A percentile compares a stretch with the other conserved stretches of the same genome.
Evolutionary conservation across 306 rosid genomes (phyloP).

Genomic region (Astragalus membranaceus): DNA sequence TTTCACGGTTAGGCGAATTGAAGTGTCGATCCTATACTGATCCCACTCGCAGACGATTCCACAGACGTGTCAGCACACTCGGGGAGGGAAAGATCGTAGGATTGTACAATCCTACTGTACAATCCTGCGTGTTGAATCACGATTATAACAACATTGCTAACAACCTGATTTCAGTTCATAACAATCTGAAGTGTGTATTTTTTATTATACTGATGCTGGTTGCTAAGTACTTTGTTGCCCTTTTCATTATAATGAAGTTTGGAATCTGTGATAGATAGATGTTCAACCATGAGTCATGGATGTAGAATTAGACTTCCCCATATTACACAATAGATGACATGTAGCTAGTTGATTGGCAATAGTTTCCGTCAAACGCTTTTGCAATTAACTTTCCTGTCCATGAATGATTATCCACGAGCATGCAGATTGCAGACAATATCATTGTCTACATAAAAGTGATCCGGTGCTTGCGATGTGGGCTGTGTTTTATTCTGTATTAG

Average conservation of each 20-base stretch:
- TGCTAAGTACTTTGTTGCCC: no score
- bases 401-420: conserved; percentile 5
- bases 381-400: not conserved
- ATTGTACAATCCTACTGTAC: no score
- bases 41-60: no score
- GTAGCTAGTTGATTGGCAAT: not conserved
- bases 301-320: not conserved
- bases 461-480: not conserved
- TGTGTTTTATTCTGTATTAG: not conserved
- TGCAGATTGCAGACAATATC: not conserved
- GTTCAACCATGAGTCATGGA: not conserved
- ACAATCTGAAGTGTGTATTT: not conserved
- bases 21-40: no score
- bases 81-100: no score
- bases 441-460: not conserved
- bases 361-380: not conserved
- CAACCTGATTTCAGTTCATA: not conserved
- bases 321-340: not conserved
- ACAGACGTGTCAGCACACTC: no score
- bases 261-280: not conserved
- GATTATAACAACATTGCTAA: no score
- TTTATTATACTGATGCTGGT: no score
- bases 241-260: not conserved
- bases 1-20: no score
- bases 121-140: no score